phyloP scores from a whole-genome alignment of 2,329 filamentous ascomycete genomes.

The Monilinia fructigena region DNA sequence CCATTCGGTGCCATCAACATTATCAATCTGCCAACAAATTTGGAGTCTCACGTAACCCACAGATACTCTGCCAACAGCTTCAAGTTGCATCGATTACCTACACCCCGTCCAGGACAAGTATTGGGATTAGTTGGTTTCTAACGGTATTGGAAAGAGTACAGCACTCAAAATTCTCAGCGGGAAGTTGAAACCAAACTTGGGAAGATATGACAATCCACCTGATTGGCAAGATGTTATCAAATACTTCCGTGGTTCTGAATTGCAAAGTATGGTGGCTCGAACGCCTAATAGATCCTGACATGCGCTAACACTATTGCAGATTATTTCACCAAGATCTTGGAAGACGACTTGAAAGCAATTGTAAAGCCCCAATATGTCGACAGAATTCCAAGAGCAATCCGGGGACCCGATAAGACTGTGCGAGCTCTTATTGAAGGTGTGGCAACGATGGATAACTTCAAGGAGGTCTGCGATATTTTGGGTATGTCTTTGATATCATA shows the following conservation, averaged over 20 bases:
- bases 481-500: constrained; percentile 44
- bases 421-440: constrained; percentile 74
- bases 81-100: constrained; percentile 96
- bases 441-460: constrained; percentile 72
- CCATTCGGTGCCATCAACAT: constrained; percentile 98
- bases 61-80: constrained; percentile 99
- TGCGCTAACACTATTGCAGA: constrained; percentile 51
- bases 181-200: constrained; percentile 97
- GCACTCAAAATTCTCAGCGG: constrained; percentile 97
- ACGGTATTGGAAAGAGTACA: constrained; percentile 99
- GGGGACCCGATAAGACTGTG: constrained; percentile 76
- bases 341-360: constrained; percentile 95
- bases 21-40: constrained; percentile 99
- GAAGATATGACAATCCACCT: constrained; percentile 90
- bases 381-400: constrained; percentile 92
- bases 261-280: constrained; percentile 73
- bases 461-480: constrained; percentile 79
- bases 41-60: constrained; percentile 97
- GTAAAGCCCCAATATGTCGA: constrained; percentile 98
- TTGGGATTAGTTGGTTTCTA: constrained; percentile 93
- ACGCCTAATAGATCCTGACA: background rate
- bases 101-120: constrained; percentile 92
- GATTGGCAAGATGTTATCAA: constrained; percentile 99
- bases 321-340: constrained; percentile 97
- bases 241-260: constrained; percentile 94